A percentile compares a stretch with the other conserved stretches of the same genome.
Conservation (phyloP, 1,284 basidiomycete species). For the Hortiboletus rubellus region DNA sequence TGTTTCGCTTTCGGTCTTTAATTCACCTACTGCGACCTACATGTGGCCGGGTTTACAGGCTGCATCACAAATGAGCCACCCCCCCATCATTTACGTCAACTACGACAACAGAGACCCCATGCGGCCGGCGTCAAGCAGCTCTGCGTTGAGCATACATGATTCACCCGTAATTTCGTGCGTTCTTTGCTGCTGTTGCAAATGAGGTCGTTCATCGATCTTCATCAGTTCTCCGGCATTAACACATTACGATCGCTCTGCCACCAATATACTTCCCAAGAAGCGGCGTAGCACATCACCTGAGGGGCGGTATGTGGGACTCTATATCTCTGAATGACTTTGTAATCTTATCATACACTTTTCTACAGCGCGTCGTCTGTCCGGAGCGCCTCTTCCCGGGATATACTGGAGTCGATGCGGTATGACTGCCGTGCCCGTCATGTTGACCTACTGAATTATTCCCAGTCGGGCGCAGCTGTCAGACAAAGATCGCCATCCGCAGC, state of each 20-base stretch:
- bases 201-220: constrained; percentile 19
- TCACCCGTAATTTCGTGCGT: constrained; percentile 34
- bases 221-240: constrained; percentile 33
- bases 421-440: background rate
- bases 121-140: constrained; percentile 35
- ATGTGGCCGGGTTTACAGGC: constrained; percentile 42
- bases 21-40: constrained; percentile 42
- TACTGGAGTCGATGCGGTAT: constrained; percentile 33
- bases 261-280: constrained; percentile 35
- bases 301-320: constrained; percentile 23
- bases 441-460: constrained; percentile 13
- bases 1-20: constrained; percentile 39
- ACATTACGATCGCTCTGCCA: constrained; percentile 27
- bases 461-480: constrained; percentile 27
- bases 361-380: constrained; percentile 18
- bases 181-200: constrained; percentile 15
- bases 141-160: constrained; percentile 30
- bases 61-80: constrained; percentile 39
- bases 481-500: constrained; percentile 15
- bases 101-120: constrained; percentile 35
- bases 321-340: background rate
- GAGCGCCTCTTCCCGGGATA: constrained; percentile 17
- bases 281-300: constrained; percentile 36
- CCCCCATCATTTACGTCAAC: constrained; percentile 41
- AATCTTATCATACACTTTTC: constrained; percentile 14